Conservation (phyloP, 345 rosid species). For the Aquilaria yunnanensis region DNA sequence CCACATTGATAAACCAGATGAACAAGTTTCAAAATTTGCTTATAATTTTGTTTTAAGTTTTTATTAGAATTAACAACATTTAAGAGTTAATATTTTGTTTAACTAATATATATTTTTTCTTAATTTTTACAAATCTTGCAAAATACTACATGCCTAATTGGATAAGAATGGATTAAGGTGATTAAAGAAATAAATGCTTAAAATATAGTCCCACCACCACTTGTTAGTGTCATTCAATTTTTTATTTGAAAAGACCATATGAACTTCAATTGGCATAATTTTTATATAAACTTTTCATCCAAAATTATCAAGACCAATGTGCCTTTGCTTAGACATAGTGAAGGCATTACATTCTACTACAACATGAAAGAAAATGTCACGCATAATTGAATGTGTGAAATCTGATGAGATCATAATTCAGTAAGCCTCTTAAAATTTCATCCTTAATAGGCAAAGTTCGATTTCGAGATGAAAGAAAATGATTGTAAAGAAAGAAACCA, state of each 20-base stretch:
- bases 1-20: too few relatives aligned
- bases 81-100: too few relatives aligned
- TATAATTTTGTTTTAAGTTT: too few relatives aligned
- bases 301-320: conserved; percentile 67
- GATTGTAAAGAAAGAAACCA: conserved; percentile 66
- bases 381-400: conserved; percentile 73
- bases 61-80: too few relatives aligned
- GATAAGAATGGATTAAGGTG: too few relatives aligned
- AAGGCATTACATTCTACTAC: conserved; percentile 68
- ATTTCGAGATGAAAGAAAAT: conserved; percentile 64
- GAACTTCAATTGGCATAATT: conserved; percentile 56
- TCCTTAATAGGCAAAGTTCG: conserved; percentile 55
- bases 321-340: conserved; percentile 67
- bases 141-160: too few relatives aligned
- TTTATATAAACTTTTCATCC: conserved; percentile 59
- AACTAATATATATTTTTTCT: too few relatives aligned
- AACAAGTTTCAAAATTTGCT: too few relatives aligned
- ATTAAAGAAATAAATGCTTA: too few relatives aligned
- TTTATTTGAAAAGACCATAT: conserved; percentile 24
- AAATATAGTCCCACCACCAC: too few relatives aligned
- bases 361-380: conserved; percentile 61
- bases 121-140: too few relatives aligned
- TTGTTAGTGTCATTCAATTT: too few relatives aligned
- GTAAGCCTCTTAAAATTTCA: conserved; percentile 50
- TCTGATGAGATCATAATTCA: conserved; percentile 58